These are phyloP conservation scores for Aspergillus sp. DNA, from an alignment of 2,329 filamentous ascomycete genomes.

Conservation along the genomic window DNA sequence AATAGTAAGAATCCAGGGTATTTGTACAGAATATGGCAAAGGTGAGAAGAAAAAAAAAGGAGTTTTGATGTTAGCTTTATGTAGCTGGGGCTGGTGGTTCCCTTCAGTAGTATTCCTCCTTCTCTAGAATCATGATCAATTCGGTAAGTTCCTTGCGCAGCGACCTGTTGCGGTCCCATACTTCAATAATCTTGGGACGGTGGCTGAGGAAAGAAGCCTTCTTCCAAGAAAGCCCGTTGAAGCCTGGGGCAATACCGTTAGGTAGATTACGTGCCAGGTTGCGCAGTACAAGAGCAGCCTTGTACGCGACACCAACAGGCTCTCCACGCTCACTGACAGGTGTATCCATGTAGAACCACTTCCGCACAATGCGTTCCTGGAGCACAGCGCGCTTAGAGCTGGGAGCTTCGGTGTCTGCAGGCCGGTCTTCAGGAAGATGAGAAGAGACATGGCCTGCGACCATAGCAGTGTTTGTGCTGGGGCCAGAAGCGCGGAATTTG, in stretches of 20 bases:
- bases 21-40: conserved; percentile 18
- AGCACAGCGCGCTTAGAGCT: conserved; percentile 37
- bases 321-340: conserved; percentile 44
- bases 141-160: conserved; percentile 44
- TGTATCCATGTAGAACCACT: conserved; percentile 43
- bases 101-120: conserved; percentile 35
- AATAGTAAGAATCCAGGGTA: conserved; percentile 17
- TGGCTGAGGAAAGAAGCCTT: conserved; percentile 42
- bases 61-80: neutral
- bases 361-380: conserved; percentile 41
- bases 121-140: conserved; percentile 43
- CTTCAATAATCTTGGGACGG: conserved; percentile 37
- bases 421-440: conserved; percentile 38
- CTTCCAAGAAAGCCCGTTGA: conserved; percentile 37
- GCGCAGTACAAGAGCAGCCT: conserved; percentile 47
- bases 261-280: conserved; percentile 48
- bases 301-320: conserved; percentile 48
- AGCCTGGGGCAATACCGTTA: conserved; percentile 28
- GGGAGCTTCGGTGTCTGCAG: conserved; percentile 33
- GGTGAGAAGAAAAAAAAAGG: neutral
- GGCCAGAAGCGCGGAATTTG: conserved; percentile 33
- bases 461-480: conserved; percentile 36
- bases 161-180: conserved; percentile 42
- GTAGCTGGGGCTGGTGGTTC: neutral
- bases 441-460: conserved; percentile 43